Percentiles rank a stretch among this genome's conserved stretches.
phyloP scores from a whole-genome alignment of 768 basidiomycete species.

The Tubosaeta brunneosetosa region DNA sequence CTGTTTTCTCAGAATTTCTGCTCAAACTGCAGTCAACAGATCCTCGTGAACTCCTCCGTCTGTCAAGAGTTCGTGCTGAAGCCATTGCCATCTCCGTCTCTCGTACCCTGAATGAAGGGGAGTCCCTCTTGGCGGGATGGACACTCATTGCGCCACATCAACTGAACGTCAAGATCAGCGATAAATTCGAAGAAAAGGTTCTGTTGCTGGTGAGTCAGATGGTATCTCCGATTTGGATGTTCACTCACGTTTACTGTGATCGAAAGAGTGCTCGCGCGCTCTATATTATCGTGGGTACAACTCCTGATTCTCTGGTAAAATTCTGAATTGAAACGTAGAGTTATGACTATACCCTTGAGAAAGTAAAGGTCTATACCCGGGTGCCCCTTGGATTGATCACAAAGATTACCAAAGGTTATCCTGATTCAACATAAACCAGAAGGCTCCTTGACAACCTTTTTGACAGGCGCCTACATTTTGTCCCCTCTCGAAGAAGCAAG shows the following conservation, averaged over 20 bases:
- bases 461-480: conserved; percentile 86
- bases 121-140: conserved; percentile 82
- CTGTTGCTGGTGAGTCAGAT: conserved; percentile 65
- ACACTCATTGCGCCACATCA: conserved; percentile 84
- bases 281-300: conserved; percentile 67
- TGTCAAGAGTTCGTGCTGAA: conserved; percentile 86
- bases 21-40: conserved; percentile 87
- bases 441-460: neutral
- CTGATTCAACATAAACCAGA: neutral
- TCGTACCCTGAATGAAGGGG: conserved; percentile 69
- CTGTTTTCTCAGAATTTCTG: conserved; percentile 93
- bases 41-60: conserved; percentile 79
- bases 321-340: conserved; percentile 45
- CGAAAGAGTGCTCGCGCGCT: conserved; percentile 45
- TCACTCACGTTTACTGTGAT: neutral
- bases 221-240: neutral
- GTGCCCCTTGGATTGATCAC: conserved; percentile 81
- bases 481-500: conserved; percentile 91
- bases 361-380: conserved; percentile 86
- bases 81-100: conserved; percentile 88
- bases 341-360: conserved; percentile 90
- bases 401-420: conserved; percentile 69
- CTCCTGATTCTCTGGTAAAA: neutral
- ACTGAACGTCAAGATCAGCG: conserved; percentile 62
- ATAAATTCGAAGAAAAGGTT: conserved; percentile 93